Percentiles rank a stretch among this genome's conserved stretches.
Evolutionary conservation across 1,139 yeast genomes (phyloP).

Genomic region (Lodderomyces beijingensis): DNA sequence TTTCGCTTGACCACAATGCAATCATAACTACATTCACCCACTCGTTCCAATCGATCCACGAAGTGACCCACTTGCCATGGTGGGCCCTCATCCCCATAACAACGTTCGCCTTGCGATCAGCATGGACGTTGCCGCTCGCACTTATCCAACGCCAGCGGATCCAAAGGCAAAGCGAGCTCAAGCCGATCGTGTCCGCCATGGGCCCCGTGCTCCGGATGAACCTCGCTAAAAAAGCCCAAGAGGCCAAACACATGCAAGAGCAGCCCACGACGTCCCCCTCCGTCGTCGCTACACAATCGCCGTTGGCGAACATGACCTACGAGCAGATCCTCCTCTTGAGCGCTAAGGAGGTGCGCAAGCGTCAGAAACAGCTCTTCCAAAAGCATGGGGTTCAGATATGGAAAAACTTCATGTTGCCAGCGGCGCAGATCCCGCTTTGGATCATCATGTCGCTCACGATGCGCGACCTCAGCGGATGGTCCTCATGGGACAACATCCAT

Average conservation of each 20-base stretch:
- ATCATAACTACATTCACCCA: slow-evolving; percentile 36
- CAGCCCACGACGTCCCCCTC: neutral
- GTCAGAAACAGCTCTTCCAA: slow-evolving; percentile 67
- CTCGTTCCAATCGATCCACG: slow-evolving; percentile 46
- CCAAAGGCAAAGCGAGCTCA: slow-evolving; percentile 63
- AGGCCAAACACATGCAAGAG: slow-evolving; percentile 23
- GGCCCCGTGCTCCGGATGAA: slow-evolving; percentile 71
- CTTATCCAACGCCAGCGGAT: slow-evolving; percentile 64
- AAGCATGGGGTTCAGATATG: slow-evolving; percentile 69
- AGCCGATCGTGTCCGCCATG: slow-evolving; percentile 69
- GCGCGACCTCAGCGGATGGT: slow-evolving; percentile 74
- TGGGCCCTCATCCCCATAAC: slow-evolving; percentile 72
- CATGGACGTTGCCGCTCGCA: slow-evolving; percentile 76
- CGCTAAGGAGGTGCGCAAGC: slow-evolving; percentile 69
- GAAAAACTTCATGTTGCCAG: slow-evolving; percentile 72
- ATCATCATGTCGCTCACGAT: slow-evolving; percentile 70
- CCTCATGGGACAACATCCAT: slow-evolving; percentile 43
- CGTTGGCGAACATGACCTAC: slow-evolving; percentile 51
- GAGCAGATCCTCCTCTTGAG: slow-evolving; percentile 75
- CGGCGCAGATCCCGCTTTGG: slow-evolving; percentile 89
- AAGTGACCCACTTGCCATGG: slow-evolving; percentile 71
- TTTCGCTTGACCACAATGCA: slow-evolving; percentile 13
- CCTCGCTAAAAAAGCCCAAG: slow-evolving; percentile 54
- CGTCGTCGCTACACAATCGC: slow-evolving; percentile 7
- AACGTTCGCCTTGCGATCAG: slow-evolving; percentile 60